Evolutionary conservation across 306 rosid species (phyloP).

Genomic region (Prunus mira): DNA sequence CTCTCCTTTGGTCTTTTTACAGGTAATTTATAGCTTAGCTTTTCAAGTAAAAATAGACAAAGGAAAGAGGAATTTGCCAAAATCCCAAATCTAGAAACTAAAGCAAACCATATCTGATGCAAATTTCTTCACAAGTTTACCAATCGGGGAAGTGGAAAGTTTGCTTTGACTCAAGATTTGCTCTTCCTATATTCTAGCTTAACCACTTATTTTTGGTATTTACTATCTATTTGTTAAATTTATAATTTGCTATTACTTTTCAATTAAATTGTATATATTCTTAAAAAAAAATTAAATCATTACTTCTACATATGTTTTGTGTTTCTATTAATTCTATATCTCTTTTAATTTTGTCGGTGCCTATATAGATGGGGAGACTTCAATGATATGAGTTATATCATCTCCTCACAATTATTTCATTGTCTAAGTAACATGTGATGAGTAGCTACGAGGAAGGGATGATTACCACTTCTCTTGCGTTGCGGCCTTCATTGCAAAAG

Average conservation of each 20-base stretch:
- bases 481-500: neutral
- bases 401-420: neutral
- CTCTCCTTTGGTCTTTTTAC: constrained; percentile 69
- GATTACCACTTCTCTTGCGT: neutral
- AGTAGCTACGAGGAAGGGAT: neutral
- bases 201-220: no score
- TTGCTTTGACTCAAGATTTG: neutral
- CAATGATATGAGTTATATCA: neutral
- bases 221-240: neutral
- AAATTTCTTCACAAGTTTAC: neutral
- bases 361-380: no score
- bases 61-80: no score
- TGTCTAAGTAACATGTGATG: neutral
- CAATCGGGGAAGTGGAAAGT: neutral
- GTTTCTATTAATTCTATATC: no score
- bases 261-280: neutral
- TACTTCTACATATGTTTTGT: no score
- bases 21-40: constrained; percentile 33
- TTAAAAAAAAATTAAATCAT: no score
- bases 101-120: no score
- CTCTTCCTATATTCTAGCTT: neutral
- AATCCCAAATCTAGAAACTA: neutral
- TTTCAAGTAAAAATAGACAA: no score
- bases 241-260: neutral
- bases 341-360: no score